These are phyloP conservation scores for Allodekkera sacchari DNA, from an alignment of 805 yeast species.

Conservation along the genomic window DNA sequence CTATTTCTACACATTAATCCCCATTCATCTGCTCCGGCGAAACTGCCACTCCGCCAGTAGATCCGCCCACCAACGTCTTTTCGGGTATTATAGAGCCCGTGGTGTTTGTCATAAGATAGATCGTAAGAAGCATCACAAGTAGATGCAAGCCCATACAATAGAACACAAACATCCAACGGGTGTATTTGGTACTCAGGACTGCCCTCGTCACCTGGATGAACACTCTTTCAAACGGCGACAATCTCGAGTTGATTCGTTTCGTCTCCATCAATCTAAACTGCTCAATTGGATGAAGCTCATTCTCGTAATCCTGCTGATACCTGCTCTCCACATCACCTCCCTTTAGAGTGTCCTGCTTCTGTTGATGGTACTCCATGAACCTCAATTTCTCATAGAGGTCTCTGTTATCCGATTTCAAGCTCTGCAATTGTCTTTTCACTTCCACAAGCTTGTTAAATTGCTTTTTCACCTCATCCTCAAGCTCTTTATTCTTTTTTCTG, in stretches of 20 bases:
- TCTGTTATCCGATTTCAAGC: slow-evolving; percentile 64
- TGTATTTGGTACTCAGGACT: slow-evolving; percentile 63
- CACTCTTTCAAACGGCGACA: slow-evolving; percentile 74
- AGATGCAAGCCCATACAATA: slow-evolving; percentile 74
- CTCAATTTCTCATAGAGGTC: slow-evolving; percentile 74
- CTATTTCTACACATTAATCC: too few relatives aligned
- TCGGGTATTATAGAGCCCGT: slow-evolving; percentile 5
- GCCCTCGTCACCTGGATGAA: slow-evolving; percentile 65
- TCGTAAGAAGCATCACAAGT: slow-evolving; percentile 56
- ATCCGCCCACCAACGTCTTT: slow-evolving; percentile 11
- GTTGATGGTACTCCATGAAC: slow-evolving; percentile 48
- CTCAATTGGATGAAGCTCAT: slow-evolving; percentile 74
- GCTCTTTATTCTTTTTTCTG: slow-evolving; percentile 70
- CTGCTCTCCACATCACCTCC: slow-evolving; percentile 40
- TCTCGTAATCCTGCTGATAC: slow-evolving; percentile 62
- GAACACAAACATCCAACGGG: slow-evolving; percentile 62
- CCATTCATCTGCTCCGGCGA: too few relatives aligned
- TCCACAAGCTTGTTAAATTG: slow-evolving; percentile 46
- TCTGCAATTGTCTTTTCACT: slow-evolving; percentile 54
- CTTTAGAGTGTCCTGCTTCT: slow-evolving; percentile 16
- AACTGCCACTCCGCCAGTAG: slow-evolving; percentile 24
- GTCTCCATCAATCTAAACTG: slow-evolving; percentile 72
- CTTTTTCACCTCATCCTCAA: slow-evolving; percentile 73
- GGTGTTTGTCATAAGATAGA: slow-evolving; percentile 36
- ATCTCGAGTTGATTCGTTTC: slow-evolving; percentile 59